phyloP scores from a whole-genome alignment of 345 rosid species.

The Turnera subulata region DNA sequence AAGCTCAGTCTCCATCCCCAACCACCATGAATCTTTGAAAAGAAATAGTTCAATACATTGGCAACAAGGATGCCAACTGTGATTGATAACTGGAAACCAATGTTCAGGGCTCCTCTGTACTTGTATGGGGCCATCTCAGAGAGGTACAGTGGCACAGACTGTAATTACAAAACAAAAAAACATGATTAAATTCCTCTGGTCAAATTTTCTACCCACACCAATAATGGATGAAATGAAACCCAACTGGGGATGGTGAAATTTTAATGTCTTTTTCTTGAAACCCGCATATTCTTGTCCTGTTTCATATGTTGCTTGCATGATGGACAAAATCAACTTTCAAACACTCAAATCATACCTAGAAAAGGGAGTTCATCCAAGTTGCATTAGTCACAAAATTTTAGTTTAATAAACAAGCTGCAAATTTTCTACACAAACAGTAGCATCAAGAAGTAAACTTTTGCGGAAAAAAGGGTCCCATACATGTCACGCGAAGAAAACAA shows the following conservation, averaged over 20 bases:
- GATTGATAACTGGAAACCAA: constrained; percentile 87
- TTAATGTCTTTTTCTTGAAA: not conserved
- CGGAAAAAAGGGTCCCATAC: not conserved
- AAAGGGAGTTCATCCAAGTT: too few species aligned
- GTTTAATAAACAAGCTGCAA: constrained; percentile 1
- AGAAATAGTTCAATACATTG: constrained; percentile 75
- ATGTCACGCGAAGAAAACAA: constrained; percentile 19
- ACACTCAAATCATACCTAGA: not conserved
- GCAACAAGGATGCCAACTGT: constrained; percentile 85
- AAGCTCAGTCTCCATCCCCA: constrained; percentile 97
- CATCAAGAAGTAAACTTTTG: constrained; percentile 9
- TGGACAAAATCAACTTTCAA: not conserved
- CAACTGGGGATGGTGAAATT: not conserved
- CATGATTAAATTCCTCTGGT: not conserved
- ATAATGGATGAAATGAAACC: not conserved
- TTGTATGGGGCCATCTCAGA: constrained; percentile 99
- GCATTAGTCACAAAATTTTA: too few species aligned
- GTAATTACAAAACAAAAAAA: constrained; percentile 23
- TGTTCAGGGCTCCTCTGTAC: constrained; percentile 87
- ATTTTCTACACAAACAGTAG: constrained; percentile 26
- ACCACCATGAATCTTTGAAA: constrained; percentile 69
- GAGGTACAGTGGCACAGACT: constrained; percentile 93
- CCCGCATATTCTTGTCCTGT: constrained; percentile 22
- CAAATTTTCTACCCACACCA: not conserved
- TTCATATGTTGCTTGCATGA: constrained; percentile 5